Evolutionary conservation across 148 eudicot genomes (phyloP).

Genomic region (Persicaria tinctoria): DNA sequence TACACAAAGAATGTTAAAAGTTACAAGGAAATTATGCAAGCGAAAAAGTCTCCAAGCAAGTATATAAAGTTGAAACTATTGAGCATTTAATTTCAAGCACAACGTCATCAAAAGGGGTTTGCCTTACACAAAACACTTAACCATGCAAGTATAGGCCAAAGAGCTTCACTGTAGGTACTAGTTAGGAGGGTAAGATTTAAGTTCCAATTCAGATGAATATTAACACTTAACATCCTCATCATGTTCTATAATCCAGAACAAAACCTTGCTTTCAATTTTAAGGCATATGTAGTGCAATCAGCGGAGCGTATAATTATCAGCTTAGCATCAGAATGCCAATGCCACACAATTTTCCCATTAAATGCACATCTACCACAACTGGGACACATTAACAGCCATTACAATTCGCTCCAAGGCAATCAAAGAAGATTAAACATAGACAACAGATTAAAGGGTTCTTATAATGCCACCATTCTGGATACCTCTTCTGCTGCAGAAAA

Average conservation of each 20-base stretch:
- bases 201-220: not conserved
- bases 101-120: not conserved
- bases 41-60: not conserved
- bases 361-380: not conserved
- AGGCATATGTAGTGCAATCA: not conserved
- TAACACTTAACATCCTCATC: not conserved
- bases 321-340: not conserved
- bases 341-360: not conserved
- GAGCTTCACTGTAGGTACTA: not conserved
- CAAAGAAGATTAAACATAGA: not conserved
- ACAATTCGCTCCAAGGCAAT: not conserved
- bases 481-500: not conserved
- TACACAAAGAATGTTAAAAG: not conserved
- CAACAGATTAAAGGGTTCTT: slow-evolving; percentile 1
- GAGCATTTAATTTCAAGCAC: not conserved
- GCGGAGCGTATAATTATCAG: not conserved
- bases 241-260: not conserved
- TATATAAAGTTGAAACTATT: not conserved
- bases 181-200: not conserved
- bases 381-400: not conserved
- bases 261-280: not conserved
- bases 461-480: not conserved
- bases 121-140: not conserved
- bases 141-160: not conserved
- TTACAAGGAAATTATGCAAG: not conserved